Conservation (phyloP, 345 rosid species). For the Trapa bicornis region DNA sequence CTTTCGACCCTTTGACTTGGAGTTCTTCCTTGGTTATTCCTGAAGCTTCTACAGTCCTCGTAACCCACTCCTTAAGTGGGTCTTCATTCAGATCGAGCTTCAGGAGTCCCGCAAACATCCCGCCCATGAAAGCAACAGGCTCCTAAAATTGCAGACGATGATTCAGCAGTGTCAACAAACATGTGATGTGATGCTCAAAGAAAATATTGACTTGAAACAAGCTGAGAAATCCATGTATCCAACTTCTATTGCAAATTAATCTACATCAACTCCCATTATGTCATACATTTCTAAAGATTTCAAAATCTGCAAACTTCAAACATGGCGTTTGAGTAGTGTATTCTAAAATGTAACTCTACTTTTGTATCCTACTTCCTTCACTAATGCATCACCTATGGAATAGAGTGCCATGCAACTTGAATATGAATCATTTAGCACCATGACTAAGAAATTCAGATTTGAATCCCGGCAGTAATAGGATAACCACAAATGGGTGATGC, state of each 20-base stretch:
- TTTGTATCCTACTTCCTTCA: no score
- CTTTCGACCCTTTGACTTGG: constrained; percentile 17
- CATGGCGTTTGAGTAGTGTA: not conserved
- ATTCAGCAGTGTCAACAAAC: not conserved
- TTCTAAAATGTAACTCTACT: no score
- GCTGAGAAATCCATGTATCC: not conserved
- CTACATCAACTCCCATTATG: not conserved
- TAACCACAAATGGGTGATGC: no score
- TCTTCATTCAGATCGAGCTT: constrained; percentile 61
- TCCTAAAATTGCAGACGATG: constrained; percentile 21
- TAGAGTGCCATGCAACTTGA: not conserved
- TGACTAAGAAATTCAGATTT: not conserved
- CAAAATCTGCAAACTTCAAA: not conserved
- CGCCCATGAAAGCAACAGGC: constrained; percentile 58
- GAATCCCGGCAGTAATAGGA: not conserved
- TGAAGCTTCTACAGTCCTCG: constrained; percentile 45
- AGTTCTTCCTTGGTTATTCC: constrained; percentile 32
- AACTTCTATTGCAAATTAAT: not conserved
- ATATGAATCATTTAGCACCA: not conserved
- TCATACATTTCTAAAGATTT: not conserved
- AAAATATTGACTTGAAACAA: not conserved
- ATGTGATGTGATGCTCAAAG: not conserved
- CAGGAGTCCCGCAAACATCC: constrained; percentile 53
- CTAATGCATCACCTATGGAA: not conserved
- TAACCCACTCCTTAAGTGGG: constrained; percentile 60